Evolutionary conservation across 208 protist species (phyloP).

Genomic region (Acanthamoeba rhysodes): DNA sequence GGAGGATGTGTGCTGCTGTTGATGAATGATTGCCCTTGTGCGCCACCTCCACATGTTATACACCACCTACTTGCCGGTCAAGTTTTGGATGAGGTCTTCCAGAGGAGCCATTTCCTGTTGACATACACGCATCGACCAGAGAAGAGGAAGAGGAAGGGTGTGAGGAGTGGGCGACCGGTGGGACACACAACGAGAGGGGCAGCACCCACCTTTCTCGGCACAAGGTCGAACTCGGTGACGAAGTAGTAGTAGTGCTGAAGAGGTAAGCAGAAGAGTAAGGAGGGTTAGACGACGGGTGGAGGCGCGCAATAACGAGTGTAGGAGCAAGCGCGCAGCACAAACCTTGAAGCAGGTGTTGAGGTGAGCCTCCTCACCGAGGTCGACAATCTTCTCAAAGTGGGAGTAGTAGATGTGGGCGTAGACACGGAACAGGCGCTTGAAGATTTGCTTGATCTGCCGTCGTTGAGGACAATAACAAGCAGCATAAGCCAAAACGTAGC

Average conservation of each 20-base stretch:
- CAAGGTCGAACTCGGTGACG: slow-evolving; percentile 91
- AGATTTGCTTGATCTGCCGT: slow-evolving; percentile 90
- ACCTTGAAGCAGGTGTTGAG: slow-evolving; percentile 98
- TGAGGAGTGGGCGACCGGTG: background rate
- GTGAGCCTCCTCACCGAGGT: slow-evolving; percentile 97
- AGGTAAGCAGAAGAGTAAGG: background rate
- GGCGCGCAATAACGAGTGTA: background rate
- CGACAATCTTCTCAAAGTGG: slow-evolving; percentile 97
- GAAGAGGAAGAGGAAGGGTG: background rate
- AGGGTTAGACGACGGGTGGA: background rate
- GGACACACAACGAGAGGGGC: slow-evolving; percentile 80
- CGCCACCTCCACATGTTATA: background rate
- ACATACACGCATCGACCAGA: background rate
- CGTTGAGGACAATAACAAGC: background rate
- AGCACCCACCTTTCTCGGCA: slow-evolving; percentile 88
- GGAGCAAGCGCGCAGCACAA: background rate
- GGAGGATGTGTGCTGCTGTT: background rate
- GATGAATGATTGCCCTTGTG: background rate
- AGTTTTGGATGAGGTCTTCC: slow-evolving; percentile 88
- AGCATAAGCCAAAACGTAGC: background rate
- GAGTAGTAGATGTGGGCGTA: slow-evolving; percentile 99
- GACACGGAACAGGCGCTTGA: slow-evolving; percentile 98
- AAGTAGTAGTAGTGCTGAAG: slow-evolving; percentile 95
- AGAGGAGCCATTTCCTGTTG: slow-evolving; percentile 91
- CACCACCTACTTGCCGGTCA: slow-evolving; percentile 76